Evolutionary conservation across 179 eudicot genomes (phyloP).

Genomic region (Drosera spatulata): DNA sequence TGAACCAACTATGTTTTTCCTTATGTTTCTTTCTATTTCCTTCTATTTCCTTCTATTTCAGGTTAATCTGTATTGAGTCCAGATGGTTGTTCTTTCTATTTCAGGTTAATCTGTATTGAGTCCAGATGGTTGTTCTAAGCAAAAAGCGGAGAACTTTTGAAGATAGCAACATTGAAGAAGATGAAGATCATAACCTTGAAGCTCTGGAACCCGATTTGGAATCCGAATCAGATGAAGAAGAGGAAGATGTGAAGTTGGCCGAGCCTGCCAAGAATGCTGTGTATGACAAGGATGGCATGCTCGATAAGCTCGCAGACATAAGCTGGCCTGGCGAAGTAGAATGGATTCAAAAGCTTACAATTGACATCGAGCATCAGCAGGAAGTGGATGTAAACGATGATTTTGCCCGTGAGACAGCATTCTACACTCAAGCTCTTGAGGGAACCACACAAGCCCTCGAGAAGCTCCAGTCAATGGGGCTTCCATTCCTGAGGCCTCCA

Average conservation of each 20-base stretch:
- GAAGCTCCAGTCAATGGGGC: constrained; percentile 56
- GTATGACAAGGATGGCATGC: constrained; percentile 51
- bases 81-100: too few relatives aligned
- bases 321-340: constrained; percentile 69
- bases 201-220: constrained; percentile 39
- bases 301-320: constrained; percentile 69
- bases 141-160: too few relatives aligned
- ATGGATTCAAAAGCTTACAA: constrained; percentile 53
- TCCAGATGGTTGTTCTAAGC: too few relatives aligned
- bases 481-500: constrained; percentile 65
- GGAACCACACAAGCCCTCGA: constrained; percentile 66
- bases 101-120: too few relatives aligned
- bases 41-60: too few relatives aligned
- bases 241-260: constrained; percentile 33
- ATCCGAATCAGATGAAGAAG: constrained; percentile 38
- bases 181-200: constrained; percentile 3
- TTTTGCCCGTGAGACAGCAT: constrained; percentile 62
- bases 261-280: constrained; percentile 78
- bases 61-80: too few relatives aligned
- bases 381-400: constrained; percentile 88
- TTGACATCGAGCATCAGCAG: constrained; percentile 44
- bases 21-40: too few relatives aligned
- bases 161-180: too few relatives aligned
- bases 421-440: constrained; percentile 76
- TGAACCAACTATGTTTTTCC: too few relatives aligned